These are phyloP conservation scores for Capronia epimyces DNA, from an alignment of 2,329 filamentous ascomycete genomes.

Conservation along the genomic window DNA sequence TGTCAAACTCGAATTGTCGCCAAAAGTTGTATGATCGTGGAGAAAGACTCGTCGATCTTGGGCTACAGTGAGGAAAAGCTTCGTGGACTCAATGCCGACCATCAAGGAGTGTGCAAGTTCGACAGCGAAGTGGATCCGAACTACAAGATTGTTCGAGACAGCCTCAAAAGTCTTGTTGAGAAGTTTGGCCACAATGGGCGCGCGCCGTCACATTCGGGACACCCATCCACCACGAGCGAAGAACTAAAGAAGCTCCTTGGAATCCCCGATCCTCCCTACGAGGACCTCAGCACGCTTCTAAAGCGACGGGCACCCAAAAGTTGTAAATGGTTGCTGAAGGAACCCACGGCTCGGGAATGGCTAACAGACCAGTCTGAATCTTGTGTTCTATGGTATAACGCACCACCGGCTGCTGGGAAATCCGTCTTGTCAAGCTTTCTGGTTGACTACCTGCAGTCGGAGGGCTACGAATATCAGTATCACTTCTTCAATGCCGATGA, in stretches of 20 bases:
- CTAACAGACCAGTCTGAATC: constrained; percentile 10
- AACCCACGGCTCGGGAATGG: constrained; percentile 2
- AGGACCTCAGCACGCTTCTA: constrained; percentile 14
- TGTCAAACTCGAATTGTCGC: constrained; percentile 13
- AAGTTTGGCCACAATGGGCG: background rate
- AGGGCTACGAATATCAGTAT: constrained; percentile 26
- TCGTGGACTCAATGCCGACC: constrained; percentile 35
- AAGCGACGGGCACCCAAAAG: constrained; percentile 14
- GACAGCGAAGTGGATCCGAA: constrained; percentile 27
- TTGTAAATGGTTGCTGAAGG: constrained; percentile 19
- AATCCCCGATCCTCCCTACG: constrained; percentile 1
- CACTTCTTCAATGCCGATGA: constrained; percentile 33
- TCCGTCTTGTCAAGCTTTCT: constrained; percentile 32
- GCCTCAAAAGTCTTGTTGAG: constrained; percentile 12
- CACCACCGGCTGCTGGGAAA: constrained; percentile 33
- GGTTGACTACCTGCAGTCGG: constrained; percentile 23
- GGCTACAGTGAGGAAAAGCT: constrained; percentile 41
- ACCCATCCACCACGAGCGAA: background rate
- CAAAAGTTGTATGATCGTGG: constrained; percentile 25
- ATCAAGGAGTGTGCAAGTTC: constrained; percentile 35
- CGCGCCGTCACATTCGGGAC: background rate
- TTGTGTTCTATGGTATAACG: constrained; percentile 31
- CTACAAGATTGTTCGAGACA: constrained; percentile 24
- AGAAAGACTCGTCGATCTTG: constrained; percentile 41
- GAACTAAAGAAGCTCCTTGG: constrained; percentile 4